phyloP scores from a whole-genome alignment of 1,139 yeast genomes.

The Hanseniaspora sp. region DNA sequence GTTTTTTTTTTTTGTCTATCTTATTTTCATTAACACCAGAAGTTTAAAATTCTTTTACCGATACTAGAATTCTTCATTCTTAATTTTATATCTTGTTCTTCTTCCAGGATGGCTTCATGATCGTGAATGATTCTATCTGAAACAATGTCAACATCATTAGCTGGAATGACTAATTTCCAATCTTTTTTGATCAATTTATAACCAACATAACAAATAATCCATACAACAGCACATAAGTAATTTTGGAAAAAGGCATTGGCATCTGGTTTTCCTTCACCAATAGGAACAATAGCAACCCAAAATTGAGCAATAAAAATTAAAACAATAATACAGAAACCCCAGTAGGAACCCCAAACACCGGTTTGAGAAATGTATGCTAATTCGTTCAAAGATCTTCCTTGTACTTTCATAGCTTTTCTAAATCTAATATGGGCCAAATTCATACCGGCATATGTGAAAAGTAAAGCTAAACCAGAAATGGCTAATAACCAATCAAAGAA shows the following conservation, averaged over 20 bases:
- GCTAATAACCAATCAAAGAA: slow-evolving; percentile 76
- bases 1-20: background rate
- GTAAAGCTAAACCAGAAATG: slow-evolving; percentile 68
- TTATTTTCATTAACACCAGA: slow-evolving; percentile 31
- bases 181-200: slow-evolving; percentile 46
- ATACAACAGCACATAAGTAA: slow-evolving; percentile 52
- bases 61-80: slow-evolving; percentile 21
- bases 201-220: slow-evolving; percentile 40
- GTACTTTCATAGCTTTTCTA: slow-evolving; percentile 55
- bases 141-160: slow-evolving; percentile 48
- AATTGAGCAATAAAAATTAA: slow-evolving; percentile 62
- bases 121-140: slow-evolving; percentile 62
- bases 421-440: slow-evolving; percentile 65
- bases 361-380: slow-evolving; percentile 56
- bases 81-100: slow-evolving; percentile 37
- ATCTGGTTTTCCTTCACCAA: slow-evolving; percentile 35
- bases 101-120: slow-evolving; percentile 56
- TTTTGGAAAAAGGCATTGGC: slow-evolving; percentile 46
- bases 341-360: slow-evolving; percentile 58
- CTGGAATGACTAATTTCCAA: slow-evolving; percentile 39
- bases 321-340: slow-evolving; percentile 52
- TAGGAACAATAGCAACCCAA: slow-evolving; percentile 59
- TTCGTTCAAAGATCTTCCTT: slow-evolving; percentile 55
- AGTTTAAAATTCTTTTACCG: slow-evolving; percentile 62
- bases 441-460: slow-evolving; percentile 78